Base-by-base conservation (phyloP, 140 eudicot species). In the Bidens hawaiensis region DNA sequence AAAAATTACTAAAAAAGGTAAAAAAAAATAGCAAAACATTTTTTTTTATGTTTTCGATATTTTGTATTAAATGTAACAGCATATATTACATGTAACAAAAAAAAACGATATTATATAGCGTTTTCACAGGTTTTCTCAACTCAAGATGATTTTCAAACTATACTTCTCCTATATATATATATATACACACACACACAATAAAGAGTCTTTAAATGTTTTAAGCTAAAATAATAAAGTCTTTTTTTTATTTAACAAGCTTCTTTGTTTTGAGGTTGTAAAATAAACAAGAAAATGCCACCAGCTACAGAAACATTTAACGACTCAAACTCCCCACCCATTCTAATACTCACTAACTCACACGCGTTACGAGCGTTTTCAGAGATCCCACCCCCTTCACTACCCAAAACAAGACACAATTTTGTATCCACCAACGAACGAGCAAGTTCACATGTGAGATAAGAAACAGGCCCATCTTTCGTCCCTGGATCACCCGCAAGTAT, bases 221-320 rank as follows among this genome's bases (percentile, higher is more conserved):
- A n/a, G n/a, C n/a, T n/a, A n/a, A n/a, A n/a, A n/a, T n/a, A n/a
- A n/a, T n/a, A n/a, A n/a, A n/a, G n/a, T n/a, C n/a, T n/a, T n/a
- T n/a, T n/a, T n/a, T n/a, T 30, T 19, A 68, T 34, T 4, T 18
- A 10, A 56, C 60, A 71, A 63, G 19, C n/a, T 12, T 55, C 47
- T 21, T 49, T 57, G 1, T 18, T 65, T 59, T 58, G 63, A 48
- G 69, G 75, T 38, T 89, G 95, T 57, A 90, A 40, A 90, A 90
- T 82, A 41, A 75, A 87, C 84, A 90, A 52, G 60, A 87, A 87
- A n/a, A 90, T 90, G 13, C 98, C 98, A 26, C 98, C 98, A 14
- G 96, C 96, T 41, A 90, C 94, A 5, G 98, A 81, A 42, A 90
- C 96, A 76, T 90, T 90, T n/a, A 90, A 78, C 23, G 98, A 90